phyloP scores from a whole-genome alignment of 192 early-diverging fungal genomes.

The Backusella mclennaniae region DNA sequence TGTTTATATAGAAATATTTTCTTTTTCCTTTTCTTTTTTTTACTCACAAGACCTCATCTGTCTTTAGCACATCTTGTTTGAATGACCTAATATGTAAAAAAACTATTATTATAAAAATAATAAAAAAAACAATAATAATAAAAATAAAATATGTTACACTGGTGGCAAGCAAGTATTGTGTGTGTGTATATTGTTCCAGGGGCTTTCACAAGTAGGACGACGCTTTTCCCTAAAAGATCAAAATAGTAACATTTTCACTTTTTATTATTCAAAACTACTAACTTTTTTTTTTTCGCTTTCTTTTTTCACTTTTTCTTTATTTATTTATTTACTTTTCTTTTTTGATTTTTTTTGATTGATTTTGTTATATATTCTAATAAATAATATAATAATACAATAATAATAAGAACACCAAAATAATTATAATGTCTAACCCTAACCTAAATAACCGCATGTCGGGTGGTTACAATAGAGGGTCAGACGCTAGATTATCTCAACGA shows the following conservation, averaged over 20 bases:
- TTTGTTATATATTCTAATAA: not conserved
- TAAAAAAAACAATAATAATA: constrained; percentile 8
- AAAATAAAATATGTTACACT: constrained; percentile 19
- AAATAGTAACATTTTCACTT: constrained; percentile 13
- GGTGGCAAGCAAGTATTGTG: constrained; percentile 14
- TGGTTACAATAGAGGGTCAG: constrained; percentile 4
- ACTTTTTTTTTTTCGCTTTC: not conserved
- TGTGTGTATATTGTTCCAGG: constrained; percentile 1
- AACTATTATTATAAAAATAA: constrained; percentile 15
- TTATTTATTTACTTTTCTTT: not conserved
- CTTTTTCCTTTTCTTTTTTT: not conserved
- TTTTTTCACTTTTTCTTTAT: not conserved
- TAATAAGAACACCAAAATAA: not conserved
- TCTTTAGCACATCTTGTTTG: constrained; percentile 19
- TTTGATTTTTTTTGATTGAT: not conserved
- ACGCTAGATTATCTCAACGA: constrained; percentile 1
- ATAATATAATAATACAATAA: not conserved
- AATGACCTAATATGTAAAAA: not conserved
- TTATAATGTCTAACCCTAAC: constrained; percentile 6
- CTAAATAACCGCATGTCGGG: not conserved
- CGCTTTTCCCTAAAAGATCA: constrained; percentile 11
- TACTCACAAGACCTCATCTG: not conserved
- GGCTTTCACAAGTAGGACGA: constrained; percentile 5
- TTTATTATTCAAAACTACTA: not conserved
- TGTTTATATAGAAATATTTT: not conserved